These are phyloP conservation scores for Dentipellis sp. DNA, from an alignment of 768 basidiomycete species.

Conservation along the genomic window DNA sequence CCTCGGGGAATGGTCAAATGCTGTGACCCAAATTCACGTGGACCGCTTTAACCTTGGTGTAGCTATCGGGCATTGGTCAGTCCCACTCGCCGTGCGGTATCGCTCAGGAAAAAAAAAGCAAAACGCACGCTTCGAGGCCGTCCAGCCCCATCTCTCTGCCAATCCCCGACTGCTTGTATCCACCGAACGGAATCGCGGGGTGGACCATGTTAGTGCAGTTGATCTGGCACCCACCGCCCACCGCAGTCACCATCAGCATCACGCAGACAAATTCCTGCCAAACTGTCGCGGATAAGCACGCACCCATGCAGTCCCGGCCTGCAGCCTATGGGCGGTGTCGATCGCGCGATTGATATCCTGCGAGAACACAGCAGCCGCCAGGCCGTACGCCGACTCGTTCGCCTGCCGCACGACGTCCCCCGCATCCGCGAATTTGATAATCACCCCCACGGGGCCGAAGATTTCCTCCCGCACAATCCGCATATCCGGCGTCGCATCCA, in stretches of 20 bases:
- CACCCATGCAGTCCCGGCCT: constrained; percentile 77
- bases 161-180: constrained; percentile 66
- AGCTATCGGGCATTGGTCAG: constrained; percentile 23
- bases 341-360: constrained; percentile 69
- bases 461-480: constrained; percentile 49
- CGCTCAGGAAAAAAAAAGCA: not conserved
- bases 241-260: not conserved
- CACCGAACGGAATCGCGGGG: constrained; percentile 52
- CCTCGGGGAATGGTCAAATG: constrained; percentile 6
- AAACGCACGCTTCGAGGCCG: constrained; percentile 40
- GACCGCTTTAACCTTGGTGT: constrained; percentile 48
- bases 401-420: constrained; percentile 61
- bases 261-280: not conserved
- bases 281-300: constrained; percentile 1
- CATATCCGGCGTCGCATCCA: constrained; percentile 43
- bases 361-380: constrained; percentile 82
- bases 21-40: constrained; percentile 41
- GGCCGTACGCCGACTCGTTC: constrained; percentile 81
- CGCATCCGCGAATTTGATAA: constrained; percentile 55
- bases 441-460: constrained; percentile 53
- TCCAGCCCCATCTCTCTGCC: constrained; percentile 63
- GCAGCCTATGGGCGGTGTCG: constrained; percentile 58
- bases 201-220: constrained; percentile 37
- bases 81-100: not conserved
- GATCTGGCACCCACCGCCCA: constrained; percentile 20